Conservation (phyloP, 208 protist species). For the Leishmania gerbilli region DNA sequence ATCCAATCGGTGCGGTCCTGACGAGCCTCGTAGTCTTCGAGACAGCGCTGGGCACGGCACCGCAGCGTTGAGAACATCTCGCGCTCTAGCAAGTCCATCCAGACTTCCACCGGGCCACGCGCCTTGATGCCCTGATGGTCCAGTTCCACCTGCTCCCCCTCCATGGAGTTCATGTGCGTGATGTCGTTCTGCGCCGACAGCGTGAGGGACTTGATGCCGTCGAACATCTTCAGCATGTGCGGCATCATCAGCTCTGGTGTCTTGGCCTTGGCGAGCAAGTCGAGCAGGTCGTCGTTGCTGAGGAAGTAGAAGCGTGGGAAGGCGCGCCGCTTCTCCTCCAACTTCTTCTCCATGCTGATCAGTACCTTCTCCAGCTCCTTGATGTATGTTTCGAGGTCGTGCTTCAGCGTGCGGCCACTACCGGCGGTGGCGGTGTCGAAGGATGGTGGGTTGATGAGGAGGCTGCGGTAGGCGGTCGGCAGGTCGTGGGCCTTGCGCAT, state of each 20-base stretch:
- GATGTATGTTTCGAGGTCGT: constrained; percentile 91
- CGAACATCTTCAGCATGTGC: constrained; percentile 98
- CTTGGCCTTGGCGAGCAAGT: constrained; percentile 98
- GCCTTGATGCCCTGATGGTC: constrained; percentile 95
- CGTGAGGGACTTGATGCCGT: constrained; percentile 92
- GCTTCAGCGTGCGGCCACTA: constrained; percentile 68
- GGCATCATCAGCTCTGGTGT: constrained; percentile 97
- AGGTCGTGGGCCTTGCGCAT: constrained; percentile 94
- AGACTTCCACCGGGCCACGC: constrained; percentile 94
- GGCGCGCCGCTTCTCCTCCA: constrained; percentile 96
- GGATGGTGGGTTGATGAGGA: constrained; percentile 86
- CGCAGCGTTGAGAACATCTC: constrained; percentile 94
- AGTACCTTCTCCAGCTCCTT: constrained; percentile 95
- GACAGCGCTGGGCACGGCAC: constrained; percentile 80
- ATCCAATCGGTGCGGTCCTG: constrained; percentile 90
- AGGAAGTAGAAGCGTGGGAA: constrained; percentile 99
- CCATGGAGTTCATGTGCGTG: constrained; percentile 92
- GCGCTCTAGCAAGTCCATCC: constrained; percentile 95
- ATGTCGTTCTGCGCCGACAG: constrained; percentile 88
- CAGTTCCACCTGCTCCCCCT: constrained; percentile 90
- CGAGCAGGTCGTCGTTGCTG: constrained; percentile 96
- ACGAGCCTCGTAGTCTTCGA: constrained; percentile 87
- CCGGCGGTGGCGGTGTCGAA: constrained; percentile 58
- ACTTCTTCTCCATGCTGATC: constrained; percentile 93
- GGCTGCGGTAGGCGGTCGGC: constrained; percentile 86